phyloP scores from a whole-genome alignment of 2,329 filamentous ascomycete species.

The Sphaerostilbella broomeana region DNA sequence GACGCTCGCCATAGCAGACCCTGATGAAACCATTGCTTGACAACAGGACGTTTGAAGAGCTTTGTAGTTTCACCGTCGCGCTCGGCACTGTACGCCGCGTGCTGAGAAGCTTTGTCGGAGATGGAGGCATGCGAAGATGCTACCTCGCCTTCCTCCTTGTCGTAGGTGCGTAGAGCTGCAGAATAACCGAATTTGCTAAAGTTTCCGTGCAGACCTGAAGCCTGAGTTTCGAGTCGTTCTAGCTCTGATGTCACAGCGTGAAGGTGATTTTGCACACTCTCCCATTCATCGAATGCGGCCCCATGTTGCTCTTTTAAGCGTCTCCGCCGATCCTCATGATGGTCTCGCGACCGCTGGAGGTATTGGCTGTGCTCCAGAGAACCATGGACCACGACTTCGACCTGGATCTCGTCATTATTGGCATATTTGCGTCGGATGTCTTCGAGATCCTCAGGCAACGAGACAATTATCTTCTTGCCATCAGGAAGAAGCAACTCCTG shows the following conservation, averaged over 20 bases:
- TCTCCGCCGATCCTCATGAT: slow-evolving; percentile 44
- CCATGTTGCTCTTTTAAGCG: slow-evolving; percentile 43
- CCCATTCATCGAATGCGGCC: slow-evolving; percentile 49
- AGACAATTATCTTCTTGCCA: slow-evolving; percentile 51
- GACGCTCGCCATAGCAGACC: slow-evolving; percentile 57
- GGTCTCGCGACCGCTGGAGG: slow-evolving; percentile 43
- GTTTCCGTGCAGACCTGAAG: slow-evolving; percentile 51
- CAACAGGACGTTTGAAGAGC: slow-evolving; percentile 52
- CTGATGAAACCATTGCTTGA: slow-evolving; percentile 61
- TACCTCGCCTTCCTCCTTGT: slow-evolving; percentile 18
- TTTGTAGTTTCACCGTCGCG: slow-evolving; percentile 41
- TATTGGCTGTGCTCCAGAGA: slow-evolving; percentile 40
- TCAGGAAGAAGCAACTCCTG: slow-evolving; percentile 49
- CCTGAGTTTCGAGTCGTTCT: slow-evolving; percentile 46
- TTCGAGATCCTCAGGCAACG: slow-evolving; percentile 49
- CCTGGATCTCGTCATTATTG: slow-evolving; percentile 28
- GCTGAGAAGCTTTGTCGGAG: slow-evolving; percentile 9
- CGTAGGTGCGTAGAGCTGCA: slow-evolving; percentile 48
- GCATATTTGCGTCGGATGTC: slow-evolving; percentile 38
- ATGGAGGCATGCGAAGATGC: slow-evolving; percentile 19
- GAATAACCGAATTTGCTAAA: slow-evolving; percentile 59
- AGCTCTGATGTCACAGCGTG: slow-evolving; percentile 47
- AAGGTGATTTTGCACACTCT: slow-evolving; percentile 47
- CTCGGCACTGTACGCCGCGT: slow-evolving; percentile 9
- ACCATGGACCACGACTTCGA: slow-evolving; percentile 54